Evolutionary conservation across 345 rosid species (phyloP).

Genomic region (Microthlaspi erraticum): DNA sequence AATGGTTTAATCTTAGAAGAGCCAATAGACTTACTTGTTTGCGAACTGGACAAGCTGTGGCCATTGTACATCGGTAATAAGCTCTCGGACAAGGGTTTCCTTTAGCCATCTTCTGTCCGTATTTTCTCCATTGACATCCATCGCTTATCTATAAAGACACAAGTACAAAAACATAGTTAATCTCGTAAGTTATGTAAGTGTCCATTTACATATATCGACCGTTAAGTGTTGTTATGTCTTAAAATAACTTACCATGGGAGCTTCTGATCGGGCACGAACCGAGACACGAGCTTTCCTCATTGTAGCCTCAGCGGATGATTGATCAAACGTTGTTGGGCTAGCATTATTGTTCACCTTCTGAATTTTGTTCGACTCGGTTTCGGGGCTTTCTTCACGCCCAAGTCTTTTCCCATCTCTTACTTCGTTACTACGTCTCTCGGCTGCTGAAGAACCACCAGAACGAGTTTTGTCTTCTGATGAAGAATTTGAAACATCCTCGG

Average conservation of each 20-base stretch:
- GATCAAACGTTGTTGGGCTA: constrained; percentile 50
- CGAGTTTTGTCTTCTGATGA: constrained; percentile 82
- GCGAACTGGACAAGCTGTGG: constrained; percentile 72
- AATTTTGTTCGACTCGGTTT: constrained; percentile 60
- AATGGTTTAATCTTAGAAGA: neutral
- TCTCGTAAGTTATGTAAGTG: neutral
- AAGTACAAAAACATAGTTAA: neutral
- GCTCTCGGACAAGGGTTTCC: constrained; percentile 80
- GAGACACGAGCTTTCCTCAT: constrained; percentile 99
- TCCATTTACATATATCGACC: neutral
- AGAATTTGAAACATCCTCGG: constrained; percentile 58
- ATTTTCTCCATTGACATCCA: constrained; percentile 75
- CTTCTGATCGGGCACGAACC: constrained; percentile 97
- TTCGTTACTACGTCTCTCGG: constrained; percentile 42
- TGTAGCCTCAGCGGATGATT: constrained; percentile 73
- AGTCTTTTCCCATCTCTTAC: constrained; percentile 51
- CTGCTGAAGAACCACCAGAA: constrained; percentile 51
- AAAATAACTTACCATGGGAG: constrained; percentile 76
- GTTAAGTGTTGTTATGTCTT: neutral
- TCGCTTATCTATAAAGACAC: constrained; percentile 36
- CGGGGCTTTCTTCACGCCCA: constrained; percentile 70
- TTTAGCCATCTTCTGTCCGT: constrained; percentile 77
- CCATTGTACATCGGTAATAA: constrained; percentile 78
- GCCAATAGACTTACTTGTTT: constrained; percentile 54
- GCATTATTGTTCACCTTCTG: constrained; percentile 57